Conservation (phyloP, 2,329 filamentous ascomycete species). For the Ophiostoma sp. region DNA sequence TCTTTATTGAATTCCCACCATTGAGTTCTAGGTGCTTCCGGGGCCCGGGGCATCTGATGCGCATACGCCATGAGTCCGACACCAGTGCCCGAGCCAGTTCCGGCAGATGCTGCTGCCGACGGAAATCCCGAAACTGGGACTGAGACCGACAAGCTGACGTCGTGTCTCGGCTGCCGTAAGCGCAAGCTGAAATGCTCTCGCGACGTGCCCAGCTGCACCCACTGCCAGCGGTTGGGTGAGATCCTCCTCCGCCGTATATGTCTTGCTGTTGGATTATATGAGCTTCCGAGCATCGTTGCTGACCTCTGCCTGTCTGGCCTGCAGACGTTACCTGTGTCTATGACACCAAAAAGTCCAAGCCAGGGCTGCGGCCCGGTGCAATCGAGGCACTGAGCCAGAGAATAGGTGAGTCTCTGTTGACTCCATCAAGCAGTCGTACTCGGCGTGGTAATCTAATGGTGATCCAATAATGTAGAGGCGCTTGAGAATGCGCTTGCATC, state of each 20-base stretch:
- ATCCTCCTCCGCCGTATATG: not conserved
- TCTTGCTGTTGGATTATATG: not conserved
- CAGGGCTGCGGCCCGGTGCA: constrained; percentile 25
- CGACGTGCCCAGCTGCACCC: constrained; percentile 23
- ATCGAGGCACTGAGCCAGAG: constrained; percentile 26
- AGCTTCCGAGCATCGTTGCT: not conserved
- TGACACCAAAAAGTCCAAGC: constrained; percentile 24
- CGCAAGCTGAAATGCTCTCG: constrained; percentile 26
- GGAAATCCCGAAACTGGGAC: constrained; percentile 1
- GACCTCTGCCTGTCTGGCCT: not conserved
- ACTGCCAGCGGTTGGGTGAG: constrained; percentile 22
- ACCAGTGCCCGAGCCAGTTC: not conserved
- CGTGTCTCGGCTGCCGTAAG: constrained; percentile 24
- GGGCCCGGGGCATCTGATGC: not conserved
- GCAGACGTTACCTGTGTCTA: constrained; percentile 20
- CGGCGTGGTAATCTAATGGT: not conserved
- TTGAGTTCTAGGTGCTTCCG: not conserved
- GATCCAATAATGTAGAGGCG: constrained; percentile 12
- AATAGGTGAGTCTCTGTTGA: constrained; percentile 10
- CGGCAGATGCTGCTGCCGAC: constrained; percentile 1
- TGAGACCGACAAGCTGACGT: constrained; percentile 15
- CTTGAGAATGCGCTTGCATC: constrained; percentile 21
- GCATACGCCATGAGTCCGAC: not conserved
- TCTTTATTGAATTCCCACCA: not conserved
- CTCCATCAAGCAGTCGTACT: not conserved